These are phyloP conservation scores for Escovopsis weberi DNA, from an alignment of 2,329 filamentous ascomycete genomes.

Conservation along the genomic window DNA sequence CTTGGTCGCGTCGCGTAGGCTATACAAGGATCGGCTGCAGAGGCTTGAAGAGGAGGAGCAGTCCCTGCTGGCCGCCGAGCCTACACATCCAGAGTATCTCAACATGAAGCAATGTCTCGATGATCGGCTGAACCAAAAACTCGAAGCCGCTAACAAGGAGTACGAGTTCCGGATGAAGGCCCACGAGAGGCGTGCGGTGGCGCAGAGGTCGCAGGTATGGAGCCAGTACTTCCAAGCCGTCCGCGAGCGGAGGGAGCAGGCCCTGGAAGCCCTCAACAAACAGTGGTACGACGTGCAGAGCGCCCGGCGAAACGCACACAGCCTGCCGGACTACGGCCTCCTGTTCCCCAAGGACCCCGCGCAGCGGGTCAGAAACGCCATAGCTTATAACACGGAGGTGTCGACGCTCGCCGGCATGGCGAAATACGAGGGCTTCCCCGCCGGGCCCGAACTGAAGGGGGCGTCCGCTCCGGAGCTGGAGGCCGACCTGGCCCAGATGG, in stretches of 20 bases:
- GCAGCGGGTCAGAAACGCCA: constrained; percentile 69
- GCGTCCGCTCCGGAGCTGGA: constrained; percentile 63
- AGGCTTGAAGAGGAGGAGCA: constrained; percentile 60
- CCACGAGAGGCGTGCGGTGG: constrained; percentile 60
- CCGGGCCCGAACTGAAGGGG: constrained; percentile 70
- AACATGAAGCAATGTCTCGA: constrained; percentile 82
- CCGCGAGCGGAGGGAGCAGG: constrained; percentile 66
- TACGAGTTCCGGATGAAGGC: constrained; percentile 60
- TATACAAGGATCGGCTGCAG: constrained; percentile 78
- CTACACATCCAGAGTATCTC: constrained; percentile 82
- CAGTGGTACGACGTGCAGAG: constrained; percentile 90
- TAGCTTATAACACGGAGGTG: constrained; percentile 90
- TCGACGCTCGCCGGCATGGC: constrained; percentile 80
- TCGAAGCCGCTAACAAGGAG: constrained; percentile 60
- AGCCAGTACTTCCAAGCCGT: constrained; percentile 82
- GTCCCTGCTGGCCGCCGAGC: constrained; percentile 41
- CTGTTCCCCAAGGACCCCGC: constrained; percentile 64
- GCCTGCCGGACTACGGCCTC: constrained; percentile 68
- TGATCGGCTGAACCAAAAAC: constrained; percentile 65
- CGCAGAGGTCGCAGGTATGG: constrained; percentile 72
- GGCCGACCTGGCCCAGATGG: constrained; percentile 79
- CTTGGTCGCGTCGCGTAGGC: constrained; percentile 29
- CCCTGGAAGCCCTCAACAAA: constrained; percentile 68
- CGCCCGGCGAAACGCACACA: constrained; percentile 68
- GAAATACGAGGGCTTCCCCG: constrained; percentile 92